Evolutionary conservation across 2,329 filamentous ascomycete genomes (phyloP).

Genomic region (Orbilia ellipsospora): DNA sequence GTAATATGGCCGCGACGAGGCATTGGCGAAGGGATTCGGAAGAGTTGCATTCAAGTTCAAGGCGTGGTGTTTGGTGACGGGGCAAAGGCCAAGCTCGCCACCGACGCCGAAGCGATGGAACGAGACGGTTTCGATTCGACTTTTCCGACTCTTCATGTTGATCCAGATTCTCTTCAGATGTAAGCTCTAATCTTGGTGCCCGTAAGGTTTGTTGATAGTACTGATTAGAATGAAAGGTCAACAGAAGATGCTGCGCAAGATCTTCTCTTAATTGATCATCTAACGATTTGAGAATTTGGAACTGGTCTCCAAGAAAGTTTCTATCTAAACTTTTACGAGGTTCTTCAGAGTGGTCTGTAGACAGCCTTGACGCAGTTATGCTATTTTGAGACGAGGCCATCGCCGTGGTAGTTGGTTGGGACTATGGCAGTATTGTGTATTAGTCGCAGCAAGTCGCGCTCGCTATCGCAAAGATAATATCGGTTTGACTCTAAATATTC

Average conservation of each 20-base stretch:
- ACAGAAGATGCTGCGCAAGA: constrained; percentile 29
- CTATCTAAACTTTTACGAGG: constrained; percentile 12
- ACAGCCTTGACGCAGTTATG: neutral
- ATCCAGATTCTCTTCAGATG: neutral
- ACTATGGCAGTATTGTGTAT: too few relatives aligned
- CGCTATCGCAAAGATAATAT: too few relatives aligned
- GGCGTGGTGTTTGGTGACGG: constrained; percentile 21
- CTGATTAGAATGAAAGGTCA: constrained; percentile 38
- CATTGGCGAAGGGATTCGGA: constrained; percentile 24
- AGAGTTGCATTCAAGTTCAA: constrained; percentile 24
- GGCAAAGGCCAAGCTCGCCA: constrained; percentile 52
- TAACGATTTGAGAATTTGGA: constrained; percentile 34
- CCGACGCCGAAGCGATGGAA: constrained; percentile 26
- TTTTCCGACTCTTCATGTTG: neutral
- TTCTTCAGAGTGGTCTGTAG: neutral
- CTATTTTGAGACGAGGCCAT: neutral
- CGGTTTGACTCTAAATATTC: too few relatives aligned
- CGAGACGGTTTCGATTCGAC: neutral
- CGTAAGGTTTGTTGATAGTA: constrained; percentile 7
- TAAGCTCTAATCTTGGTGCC: neutral
- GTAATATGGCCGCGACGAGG: constrained; percentile 32
- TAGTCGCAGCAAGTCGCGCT: too few relatives aligned
- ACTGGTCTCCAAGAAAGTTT: constrained; percentile 29
- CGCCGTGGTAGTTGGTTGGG: too few relatives aligned
- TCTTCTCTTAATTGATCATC: constrained; percentile 45